Evolutionary conservation across 1,284 basidiomycete genomes (phyloP).

Genomic region (Sporisorium reilianum): DNA sequence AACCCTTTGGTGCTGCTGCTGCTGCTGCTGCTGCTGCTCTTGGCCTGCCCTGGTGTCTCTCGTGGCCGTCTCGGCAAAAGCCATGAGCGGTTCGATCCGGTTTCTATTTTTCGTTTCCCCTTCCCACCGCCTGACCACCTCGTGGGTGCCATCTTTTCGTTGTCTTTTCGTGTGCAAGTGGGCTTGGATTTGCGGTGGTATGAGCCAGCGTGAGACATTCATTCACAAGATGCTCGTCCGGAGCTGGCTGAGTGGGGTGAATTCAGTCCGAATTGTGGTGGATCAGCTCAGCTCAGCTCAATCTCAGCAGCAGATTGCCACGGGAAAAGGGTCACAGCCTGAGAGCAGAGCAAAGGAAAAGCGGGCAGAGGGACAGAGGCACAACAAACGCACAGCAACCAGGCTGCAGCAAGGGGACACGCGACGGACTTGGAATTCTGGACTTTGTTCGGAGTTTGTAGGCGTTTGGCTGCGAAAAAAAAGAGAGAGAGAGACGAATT

Average conservation of each 20-base stretch:
- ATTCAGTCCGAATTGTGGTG: no score
- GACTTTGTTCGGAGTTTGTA: not conserved
- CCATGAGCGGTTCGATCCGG: not conserved
- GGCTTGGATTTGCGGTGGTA: no score
- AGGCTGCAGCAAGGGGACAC: not conserved
- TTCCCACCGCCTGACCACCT: no score
- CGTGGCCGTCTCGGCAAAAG: conserved; percentile 31
- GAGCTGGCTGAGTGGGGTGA: no score
- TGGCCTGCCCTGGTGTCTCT: not conserved
- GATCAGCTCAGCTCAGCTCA: no score
- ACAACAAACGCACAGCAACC: no score
- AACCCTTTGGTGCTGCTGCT: conserved; percentile 1
- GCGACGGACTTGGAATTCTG: not conserved
- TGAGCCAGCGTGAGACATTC: no score
- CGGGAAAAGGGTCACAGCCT: not conserved
- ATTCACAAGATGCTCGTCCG: no score
- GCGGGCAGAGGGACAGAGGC: not conserved
- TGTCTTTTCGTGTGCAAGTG: no score
- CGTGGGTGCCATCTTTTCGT: no score
- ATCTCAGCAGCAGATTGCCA: no score
- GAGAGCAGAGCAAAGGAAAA: no score
- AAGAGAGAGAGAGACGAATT: not conserved
- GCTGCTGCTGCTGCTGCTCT: not conserved
- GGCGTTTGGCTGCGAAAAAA: not conserved
- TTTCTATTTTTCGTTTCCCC: not conserved